A percentile compares a stretch with the other conserved stretches of the same genome.
Evolutionary conservation across 2,329 filamentous ascomycete genomes (phyloP).

Genomic region (Fulvia fulva): DNA sequence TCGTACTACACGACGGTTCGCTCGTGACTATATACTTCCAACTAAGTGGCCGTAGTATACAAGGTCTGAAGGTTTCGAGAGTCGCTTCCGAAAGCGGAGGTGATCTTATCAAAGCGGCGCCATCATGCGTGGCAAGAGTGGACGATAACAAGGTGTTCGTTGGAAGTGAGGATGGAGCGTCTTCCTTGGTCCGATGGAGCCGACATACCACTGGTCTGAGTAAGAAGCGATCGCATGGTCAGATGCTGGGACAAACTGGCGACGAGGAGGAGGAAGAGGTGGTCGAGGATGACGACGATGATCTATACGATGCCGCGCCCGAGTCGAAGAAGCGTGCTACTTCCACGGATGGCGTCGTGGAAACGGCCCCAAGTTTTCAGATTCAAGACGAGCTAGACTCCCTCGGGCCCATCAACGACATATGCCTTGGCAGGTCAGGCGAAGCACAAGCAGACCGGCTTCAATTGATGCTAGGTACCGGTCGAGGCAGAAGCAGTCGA

Average conservation of each 20-base stretch:
- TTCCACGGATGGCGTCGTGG: constrained; percentile 42
- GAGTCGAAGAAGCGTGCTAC: constrained; percentile 38
- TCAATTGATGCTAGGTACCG: constrained; percentile 56
- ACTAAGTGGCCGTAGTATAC: constrained; percentile 86
- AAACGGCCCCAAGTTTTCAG: constrained; percentile 62
- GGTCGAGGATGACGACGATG: constrained; percentile 54
- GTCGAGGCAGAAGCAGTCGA: constrained; percentile 62
- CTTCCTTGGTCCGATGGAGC: constrained; percentile 75
- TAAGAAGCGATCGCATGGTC: constrained; percentile 61
- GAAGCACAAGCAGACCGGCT: constrained; percentile 37
- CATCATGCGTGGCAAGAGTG: constrained; percentile 67
- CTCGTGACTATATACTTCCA: constrained; percentile 75
- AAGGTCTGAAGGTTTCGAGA: constrained; percentile 70
- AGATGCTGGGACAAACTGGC: constrained; percentile 51
- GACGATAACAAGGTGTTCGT: constrained; percentile 71
- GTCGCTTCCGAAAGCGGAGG: constrained; percentile 63
- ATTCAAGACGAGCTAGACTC: constrained; percentile 73
- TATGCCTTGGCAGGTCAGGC: constrained; percentile 61
- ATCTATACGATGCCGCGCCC: constrained; percentile 61
- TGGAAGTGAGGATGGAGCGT: constrained; percentile 80
- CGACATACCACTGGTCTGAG: constrained; percentile 56
- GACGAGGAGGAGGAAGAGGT: constrained; percentile 54
- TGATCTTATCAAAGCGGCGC: constrained; percentile 55
- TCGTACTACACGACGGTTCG: constrained; percentile 71
- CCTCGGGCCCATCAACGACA: constrained; percentile 72